Conservation (phyloP, 192 early-diverging fungal genomes). For the Phlyctochytrium arcticum region DNA sequence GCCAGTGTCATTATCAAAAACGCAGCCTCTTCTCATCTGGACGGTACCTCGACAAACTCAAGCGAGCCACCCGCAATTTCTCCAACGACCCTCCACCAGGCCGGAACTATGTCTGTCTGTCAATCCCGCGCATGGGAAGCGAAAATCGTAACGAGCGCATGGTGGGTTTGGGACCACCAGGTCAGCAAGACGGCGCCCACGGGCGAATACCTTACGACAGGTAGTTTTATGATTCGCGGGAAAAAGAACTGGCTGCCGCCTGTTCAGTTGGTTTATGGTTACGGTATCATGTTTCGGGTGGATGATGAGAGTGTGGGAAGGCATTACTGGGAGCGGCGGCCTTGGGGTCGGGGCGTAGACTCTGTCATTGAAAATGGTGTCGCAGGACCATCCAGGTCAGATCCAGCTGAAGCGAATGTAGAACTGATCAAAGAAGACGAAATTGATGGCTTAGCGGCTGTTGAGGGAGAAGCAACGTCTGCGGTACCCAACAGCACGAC, state of each 20-base stretch:
- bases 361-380: conserved; percentile 19
- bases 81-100: conserved; percentile 88
- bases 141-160: conserved; percentile 91
- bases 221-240: conserved; percentile 90
- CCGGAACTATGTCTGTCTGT: conserved; percentile 92
- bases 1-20: conserved; percentile 90
- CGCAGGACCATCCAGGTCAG: conserved; percentile 1
- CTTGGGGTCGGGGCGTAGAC: conserved; percentile 36
- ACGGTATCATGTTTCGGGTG: conserved; percentile 87
- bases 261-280: conserved; percentile 91
- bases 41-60: too few relatives aligned
- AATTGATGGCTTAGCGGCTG: too few relatives aligned
- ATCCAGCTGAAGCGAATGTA: conserved; percentile 4
- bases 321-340: conserved; percentile 69
- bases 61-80: conserved; percentile 49
- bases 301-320: conserved; percentile 71
- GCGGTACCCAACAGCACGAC: too few relatives aligned
- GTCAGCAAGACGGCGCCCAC: conserved; percentile 87
- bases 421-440: too few relatives aligned
- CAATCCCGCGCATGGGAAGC: conserved; percentile 95
- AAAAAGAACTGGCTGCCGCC: conserved; percentile 94
- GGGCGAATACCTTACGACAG: conserved; percentile 86
- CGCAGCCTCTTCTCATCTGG: conserved; percentile 32
- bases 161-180: conserved; percentile 88
- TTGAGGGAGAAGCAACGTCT: too few relatives aligned